A percentile compares a stretch with the other conserved stretches of the same genome.
These are phyloP conservation scores for Suhomyces sp. DNA, from an alignment of 805 yeast species.

Conservation along the genomic window DNA sequence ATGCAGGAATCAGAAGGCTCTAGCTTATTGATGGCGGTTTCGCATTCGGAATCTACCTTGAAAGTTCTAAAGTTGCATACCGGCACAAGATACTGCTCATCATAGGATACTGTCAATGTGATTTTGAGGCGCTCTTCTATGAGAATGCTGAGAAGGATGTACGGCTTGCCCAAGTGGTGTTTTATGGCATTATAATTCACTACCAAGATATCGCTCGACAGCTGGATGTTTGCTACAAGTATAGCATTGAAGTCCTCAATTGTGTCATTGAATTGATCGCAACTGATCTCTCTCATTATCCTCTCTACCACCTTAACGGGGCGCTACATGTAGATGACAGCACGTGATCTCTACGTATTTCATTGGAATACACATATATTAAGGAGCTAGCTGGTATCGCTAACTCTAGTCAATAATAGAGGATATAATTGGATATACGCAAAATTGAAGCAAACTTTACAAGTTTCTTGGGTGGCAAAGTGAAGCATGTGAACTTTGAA, in stretches of 20 bases:
- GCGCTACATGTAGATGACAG: background rate
- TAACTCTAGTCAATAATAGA: background rate
- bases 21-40: background rate
- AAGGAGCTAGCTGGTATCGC: background rate
- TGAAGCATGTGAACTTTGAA: background rate
- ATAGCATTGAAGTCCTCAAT: constrained; percentile 14
- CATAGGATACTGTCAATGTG: constrained; percentile 27
- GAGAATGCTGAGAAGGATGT: background rate
- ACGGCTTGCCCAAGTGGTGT: background rate
- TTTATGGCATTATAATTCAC: constrained; percentile 9
- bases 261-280: constrained; percentile 10
- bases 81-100: constrained; percentile 30
- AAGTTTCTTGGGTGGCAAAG: background rate
- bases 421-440: background rate
- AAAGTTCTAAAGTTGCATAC: constrained; percentile 23
- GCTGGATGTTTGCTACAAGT: constrained; percentile 6
- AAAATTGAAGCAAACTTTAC: background rate
- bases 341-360: background rate
- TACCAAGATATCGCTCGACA: background rate
- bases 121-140: constrained; percentile 5
- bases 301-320: background rate
- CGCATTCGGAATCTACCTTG: background rate
- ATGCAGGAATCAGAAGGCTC: background rate
- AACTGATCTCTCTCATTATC: constrained; percentile 4
- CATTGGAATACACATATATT: background rate